These are phyloP conservation scores for Lactifluus volemus DNA, from an alignment of 768 basidiomycete genomes.

Conservation along the genomic window DNA sequence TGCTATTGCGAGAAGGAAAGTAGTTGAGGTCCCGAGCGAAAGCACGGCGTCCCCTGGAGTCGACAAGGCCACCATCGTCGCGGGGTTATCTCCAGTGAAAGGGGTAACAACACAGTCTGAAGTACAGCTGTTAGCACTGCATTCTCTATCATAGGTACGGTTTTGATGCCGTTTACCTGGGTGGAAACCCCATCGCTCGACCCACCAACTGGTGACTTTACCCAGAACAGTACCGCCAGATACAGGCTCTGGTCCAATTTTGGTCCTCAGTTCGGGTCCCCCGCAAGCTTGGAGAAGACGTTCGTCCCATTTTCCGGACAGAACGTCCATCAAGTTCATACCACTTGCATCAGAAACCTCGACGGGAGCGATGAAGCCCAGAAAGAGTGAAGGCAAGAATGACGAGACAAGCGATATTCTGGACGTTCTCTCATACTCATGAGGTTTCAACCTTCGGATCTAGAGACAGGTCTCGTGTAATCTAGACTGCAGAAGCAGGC, in stretches of 20 bases:
- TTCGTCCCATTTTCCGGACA: slow-evolving; percentile 67
- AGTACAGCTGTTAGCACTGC: neutral
- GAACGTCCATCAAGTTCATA: slow-evolving; percentile 81
- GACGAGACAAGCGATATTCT: slow-evolving; percentile 76
- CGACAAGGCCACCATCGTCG: slow-evolving; percentile 66
- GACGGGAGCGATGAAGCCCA: slow-evolving; percentile 68
- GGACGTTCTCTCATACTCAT: slow-evolving; percentile 48
- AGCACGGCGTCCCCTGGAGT: slow-evolving; percentile 76
- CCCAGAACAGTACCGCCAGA: slow-evolving; percentile 62
- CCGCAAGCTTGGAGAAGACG: slow-evolving; percentile 58
- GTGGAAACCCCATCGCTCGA: slow-evolving; percentile 65
- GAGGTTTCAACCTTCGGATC: slow-evolving; percentile 48
- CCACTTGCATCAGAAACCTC: slow-evolving; percentile 87
- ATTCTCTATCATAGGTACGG: neutral
- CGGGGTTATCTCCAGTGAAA: slow-evolving; percentile 88
- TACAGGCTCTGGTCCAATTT: slow-evolving; percentile 73
- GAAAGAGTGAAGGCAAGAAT: slow-evolving; percentile 75
- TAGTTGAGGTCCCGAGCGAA: slow-evolving; percentile 84
- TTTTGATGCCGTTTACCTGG: slow-evolving; percentile 33
- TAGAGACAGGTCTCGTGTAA: slow-evolving; percentile 22
- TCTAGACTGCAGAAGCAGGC: neutral
- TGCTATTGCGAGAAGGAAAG: slow-evolving; percentile 70
- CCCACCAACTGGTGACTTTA: slow-evolving; percentile 59
- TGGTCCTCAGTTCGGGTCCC: slow-evolving; percentile 53
- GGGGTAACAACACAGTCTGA: slow-evolving; percentile 71